Evolutionary conservation across 2,329 filamentous ascomycete genomes (phyloP), one percentile per base, ranked within the genome.

Genomic region (Colletotrichum sp.): DNA sequence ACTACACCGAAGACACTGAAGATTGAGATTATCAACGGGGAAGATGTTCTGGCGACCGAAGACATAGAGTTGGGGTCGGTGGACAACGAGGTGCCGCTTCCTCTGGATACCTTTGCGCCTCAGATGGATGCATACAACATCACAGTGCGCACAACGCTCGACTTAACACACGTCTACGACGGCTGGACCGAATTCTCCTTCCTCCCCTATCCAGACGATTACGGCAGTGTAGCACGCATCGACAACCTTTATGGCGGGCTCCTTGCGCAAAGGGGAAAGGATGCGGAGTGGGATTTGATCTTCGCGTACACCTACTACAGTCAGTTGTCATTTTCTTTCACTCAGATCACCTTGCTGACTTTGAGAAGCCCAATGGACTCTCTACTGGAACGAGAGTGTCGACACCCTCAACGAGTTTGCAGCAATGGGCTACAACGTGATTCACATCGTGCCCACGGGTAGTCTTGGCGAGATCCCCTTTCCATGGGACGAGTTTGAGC

Each of bases 231-330:
- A 3, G 85, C 86, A 5, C 86, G 85, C 77, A 82, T 89, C 16
- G 88, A 90, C 77, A 84, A 88, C 74, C 77, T 88, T 12, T 82
- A 84, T 36, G 87, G 88, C 22, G 86, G 86, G 0, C 77, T 90
- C 5, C 59, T 73, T 6, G 74, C 74, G 34, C 74, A 76, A 36
- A 28, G 74, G 5, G 74, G 74, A 15, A 73, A 74, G 22, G 19
- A 80, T 85, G 19, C 85, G 85, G 78, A 83, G 81, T 65, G 87
- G 84, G 68, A 75, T 79, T 11, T 80, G 80, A 8, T 85, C 86
- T 2, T 80, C 72, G 11, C 78, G 81, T 55, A 78, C 64, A 22
- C 88, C 87, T 88, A 63, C 78, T 90, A 32, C 85, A 87, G 16
- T 89, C 86, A 76, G 87, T 85, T 7, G 87, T 85, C 74, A 88